Base-by-base conservation (phyloP, 768 basidiomycete genomes). In the Leccinum fibrillosum region DNA sequence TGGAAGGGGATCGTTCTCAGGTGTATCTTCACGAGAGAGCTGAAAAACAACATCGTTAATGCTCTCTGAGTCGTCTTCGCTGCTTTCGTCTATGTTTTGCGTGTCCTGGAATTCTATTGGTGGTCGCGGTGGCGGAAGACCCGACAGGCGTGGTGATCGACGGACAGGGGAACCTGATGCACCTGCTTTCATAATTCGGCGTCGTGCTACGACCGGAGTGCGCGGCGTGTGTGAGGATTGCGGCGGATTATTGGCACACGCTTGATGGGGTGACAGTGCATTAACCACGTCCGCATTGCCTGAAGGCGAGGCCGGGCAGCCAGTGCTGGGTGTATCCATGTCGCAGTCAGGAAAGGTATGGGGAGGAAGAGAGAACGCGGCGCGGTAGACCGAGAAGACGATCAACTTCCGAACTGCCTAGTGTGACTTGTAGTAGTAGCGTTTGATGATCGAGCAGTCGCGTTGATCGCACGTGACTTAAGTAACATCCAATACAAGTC, bases 211-310 rank as follows among this genome's bases (percentile, higher is more conserved):
- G 49, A 74, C 64, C 7, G 76, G 68, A 23, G 73, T 65, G 59
- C 78, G 77, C 55, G 72, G 75, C 62, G 81, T 81, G 70, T 83
- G 82, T 35, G 82, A 82, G 6, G 85, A 81, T 57, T 73, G 78
- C 19, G 81, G 64, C 32, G 81, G 78, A 10, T 80, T 82, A 69
- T 82, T 34, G 12, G 32, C 81, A 66, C 80, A 78, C 26, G 81
- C 70, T 63, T 75, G 75, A 13, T 80, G 76, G 25, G 75, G 66
- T 49, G 77, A 73, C 12, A 34, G 32, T 12, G 76, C 75, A 59
- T 80, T 75, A 65, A 70, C 78, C 26, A 67, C 72, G 64, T 82
- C 79, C 56, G 65, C 72, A 65, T 78, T 52, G 28, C 12, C 76
- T 30, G 49, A n/a, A n/a, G 73, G 68, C 50, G 69, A 58, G 8